Conservation (phyloP, 345 rosid species). For the Eucalyptus regnans region DNA sequence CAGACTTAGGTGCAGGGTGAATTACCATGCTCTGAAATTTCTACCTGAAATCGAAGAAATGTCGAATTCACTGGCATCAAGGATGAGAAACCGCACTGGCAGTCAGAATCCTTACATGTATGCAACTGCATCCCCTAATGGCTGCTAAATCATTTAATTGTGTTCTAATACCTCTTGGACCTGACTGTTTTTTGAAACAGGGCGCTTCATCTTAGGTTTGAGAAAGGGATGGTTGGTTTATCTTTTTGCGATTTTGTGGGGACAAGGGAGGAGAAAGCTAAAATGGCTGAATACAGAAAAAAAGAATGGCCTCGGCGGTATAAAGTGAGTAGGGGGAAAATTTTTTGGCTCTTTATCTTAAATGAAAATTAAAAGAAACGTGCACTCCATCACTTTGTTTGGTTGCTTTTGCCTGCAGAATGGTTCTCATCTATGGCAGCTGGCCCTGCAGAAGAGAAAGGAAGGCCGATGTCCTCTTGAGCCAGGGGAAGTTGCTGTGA, state of each 20-base stretch:
- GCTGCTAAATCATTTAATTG: neutral
- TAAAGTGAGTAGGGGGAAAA: slow-evolving; percentile 40
- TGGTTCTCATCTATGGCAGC: slow-evolving; percentile 98
- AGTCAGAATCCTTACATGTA: slow-evolving; percentile 80
- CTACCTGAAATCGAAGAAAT: slow-evolving; percentile 86
- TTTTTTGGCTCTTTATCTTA: neutral
- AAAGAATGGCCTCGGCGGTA: slow-evolving; percentile 99
- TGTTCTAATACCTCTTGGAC: neutral
- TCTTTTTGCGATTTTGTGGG: slow-evolving; percentile 99
- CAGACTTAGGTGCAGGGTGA: slow-evolving; percentile 96
- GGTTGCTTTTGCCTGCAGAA: slow-evolving; percentile 38
- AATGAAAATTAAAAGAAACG: neutral
- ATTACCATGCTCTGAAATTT: slow-evolving; percentile 97
- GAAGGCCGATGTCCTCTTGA: slow-evolving; percentile 99
- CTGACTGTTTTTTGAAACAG: slow-evolving; percentile 21
- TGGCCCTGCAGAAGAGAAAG: slow-evolving; percentile 90
- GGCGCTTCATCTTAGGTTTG: slow-evolving; percentile 99
- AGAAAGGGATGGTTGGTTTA: slow-evolving; percentile 98
- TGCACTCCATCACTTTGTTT: neutral
- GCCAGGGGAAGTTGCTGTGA: slow-evolving; percentile 98
- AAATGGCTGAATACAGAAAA: slow-evolving; percentile 88
- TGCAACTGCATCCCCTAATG: slow-evolving; percentile 10
- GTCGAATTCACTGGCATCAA: slow-evolving; percentile 80
- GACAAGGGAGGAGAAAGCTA: slow-evolving; percentile 91
- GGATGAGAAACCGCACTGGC: slow-evolving; percentile 97